Evolutionary conservation across 2,329 filamentous ascomycete genomes (phyloP), one percentile per base, ranked within the genome.

Genomic region (Fusarium verticillioides): DNA sequence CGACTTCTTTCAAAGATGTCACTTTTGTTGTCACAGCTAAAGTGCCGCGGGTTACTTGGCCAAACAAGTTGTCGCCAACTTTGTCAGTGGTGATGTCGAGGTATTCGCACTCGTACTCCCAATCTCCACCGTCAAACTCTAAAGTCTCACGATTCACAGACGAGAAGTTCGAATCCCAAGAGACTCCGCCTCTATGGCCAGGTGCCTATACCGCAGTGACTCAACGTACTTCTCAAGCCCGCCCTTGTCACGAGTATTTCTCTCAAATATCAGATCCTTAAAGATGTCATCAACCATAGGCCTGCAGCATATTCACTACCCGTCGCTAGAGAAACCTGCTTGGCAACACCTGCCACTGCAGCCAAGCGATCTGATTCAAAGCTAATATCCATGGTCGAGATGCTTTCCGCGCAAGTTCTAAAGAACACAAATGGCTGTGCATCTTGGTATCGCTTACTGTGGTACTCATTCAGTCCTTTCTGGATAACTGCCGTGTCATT

Each of bases 401-500:
- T 30, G 5, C 7, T 21, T 11, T 47, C 26, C 26, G 16, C 26
- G 19, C 26, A 47, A 0, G 6, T 30, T 30, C 44, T 21, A 1
- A 30, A 47, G 19, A 47, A 47, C 7, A 8, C 18, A 21, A 21
- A 28, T 4, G 44, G 26, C 26, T 46, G 44, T 21, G 18, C 26
- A 7, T 28, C 43, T 46, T 46, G 23, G 10, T 15, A 46, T 46
- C 8, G 8, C 9, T 28, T 46, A 7, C 23, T 46, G 8, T 46
- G 43, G 4, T 13, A 46, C 12, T 46, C 12, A 0, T 12, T 5
- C 4, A 46, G 16, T 18, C 43, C 43, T 15, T 46, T 26, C 9
- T 19, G 43, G 7, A 46, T 5, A 9, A 21, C 4, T 2, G 16
- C 6, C 1, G 23, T 46, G 0, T 28, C 16, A 0, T 28, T 28